Base-by-base conservation (phyloP, 345 rosid genomes). In the Lenwebbia sp. region DNA sequence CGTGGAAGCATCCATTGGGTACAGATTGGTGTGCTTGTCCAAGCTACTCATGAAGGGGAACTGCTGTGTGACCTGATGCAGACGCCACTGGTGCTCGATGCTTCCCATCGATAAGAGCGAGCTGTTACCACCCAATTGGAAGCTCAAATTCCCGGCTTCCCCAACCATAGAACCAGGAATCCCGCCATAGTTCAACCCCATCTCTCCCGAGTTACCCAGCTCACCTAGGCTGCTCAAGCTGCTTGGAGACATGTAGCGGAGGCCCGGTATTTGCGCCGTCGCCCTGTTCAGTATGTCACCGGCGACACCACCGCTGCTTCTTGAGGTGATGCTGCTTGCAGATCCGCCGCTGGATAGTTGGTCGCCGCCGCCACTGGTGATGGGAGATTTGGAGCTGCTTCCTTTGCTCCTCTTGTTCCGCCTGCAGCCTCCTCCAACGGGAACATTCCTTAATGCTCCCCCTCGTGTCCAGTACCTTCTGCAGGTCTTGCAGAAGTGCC, bases 391-490 rank as follows among this genome's bases (percentile, higher is more conserved):
- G 9, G 94, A 90, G 85, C 88, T 89, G 62, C 89, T 89, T 50
- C 91, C 92, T 92, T 96, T 96, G 86, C 92, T 92, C 85, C 96
- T 91, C 86, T 95, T 93, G 93, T 95, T 95, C 91, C 99, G 92
- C 89, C 98, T 56, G 87, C 94, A 96, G 13, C 98, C 98, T 23
- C 99, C 99, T 0, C 99, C 99, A 0, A 96, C 98, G 0, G 99
- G 99, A 82, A 96, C 97, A 81, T 88, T 97, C 41, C 98, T 91
- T 30, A 97, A 89, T 54, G 99, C 96, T n/a, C 98, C 98, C 0
- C 98, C 98, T 88, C 96, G 91, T 10, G 99, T 97, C 99, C 99
- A 92, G 89, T 92, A 92, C 90, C 93, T 88, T 84, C 93, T 87
- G 85, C 92, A 92, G 41, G 90, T 86, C 91, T 92, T 92, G 93